Evolutionary conservation across 768 basidiomycete genomes (phyloP), one percentile per base, ranked within the genome.

Genomic region (Coprinellus micaceus): DNA sequence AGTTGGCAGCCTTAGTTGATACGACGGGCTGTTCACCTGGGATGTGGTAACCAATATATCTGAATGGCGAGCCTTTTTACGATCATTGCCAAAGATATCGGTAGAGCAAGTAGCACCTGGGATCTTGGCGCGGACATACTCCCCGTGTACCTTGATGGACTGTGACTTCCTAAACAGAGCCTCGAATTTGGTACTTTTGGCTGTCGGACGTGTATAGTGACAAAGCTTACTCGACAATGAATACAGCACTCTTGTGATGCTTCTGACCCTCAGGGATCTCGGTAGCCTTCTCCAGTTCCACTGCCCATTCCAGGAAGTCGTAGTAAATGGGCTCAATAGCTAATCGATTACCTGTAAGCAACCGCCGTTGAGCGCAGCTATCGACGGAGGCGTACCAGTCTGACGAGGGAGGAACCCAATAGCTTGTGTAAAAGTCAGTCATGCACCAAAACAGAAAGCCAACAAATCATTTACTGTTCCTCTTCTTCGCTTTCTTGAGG

Each of bases 11-110:
- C n/a, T n/a, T n/a, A n/a, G n/a, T n/a, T n/a, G n/a, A n/a, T n/a
- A n/a, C n/a, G n/a, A n/a, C n/a, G n/a, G 25, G 13, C 11, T 19
- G 19, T 6, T 29, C 53, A 54, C 60, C 57, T 58, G 56, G 11
- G 54, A 39, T 33, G 58, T 56, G 11, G 51, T 48, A 10, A 56
- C 28, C 30, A 61, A 15, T 13, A 58, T 30, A 33, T 58, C 47
- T 21, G 25, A 28, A 10, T 41, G 33, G 24, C 15, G n/a, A 28
- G 26, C 28, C 33, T 21, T 28, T 17, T 33, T 41, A 7, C 39
- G 36, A 12, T 25, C 17, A 5, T 21, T 24, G 17, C n/a, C 28
- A 41, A 29, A 28, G 26, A 22, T 56, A 21, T 29, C 29, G 13
- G 25, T 24, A 28, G 26, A 46, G 55, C 47, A 56, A 12, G 48